Base-by-base conservation (phyloP, 805 yeast genomes). In the Starmerella gropengiesseri region DNA sequence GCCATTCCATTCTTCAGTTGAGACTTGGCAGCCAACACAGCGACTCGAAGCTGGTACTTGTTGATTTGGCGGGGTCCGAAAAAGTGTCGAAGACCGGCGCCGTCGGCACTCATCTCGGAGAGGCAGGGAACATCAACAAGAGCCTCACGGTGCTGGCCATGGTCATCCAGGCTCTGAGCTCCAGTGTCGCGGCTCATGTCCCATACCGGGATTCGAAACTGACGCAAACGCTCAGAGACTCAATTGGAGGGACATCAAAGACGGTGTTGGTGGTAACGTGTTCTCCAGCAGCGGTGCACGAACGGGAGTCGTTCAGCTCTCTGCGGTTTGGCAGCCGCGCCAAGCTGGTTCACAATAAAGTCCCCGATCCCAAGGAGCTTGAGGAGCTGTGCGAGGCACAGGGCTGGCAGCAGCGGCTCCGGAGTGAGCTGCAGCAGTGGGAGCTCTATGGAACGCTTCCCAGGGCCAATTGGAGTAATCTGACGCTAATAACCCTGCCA, bases 31-130 rank as follows among this genome's bases (percentile, higher is more conserved):
- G 27, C 18, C 36, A 22, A 5, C 30, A 23, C 16, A 25, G 18
- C 23, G 32, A 16, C 12, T 25, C 79, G 72, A 56, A 65, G 69
- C 65, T 85, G 45, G 78, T 76, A 52, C 60, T 85, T 23, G 87
- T 84, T 12, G 95, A 85, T 62, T 66, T 85, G 48, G 94, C 94
- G 0, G 94, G 94, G 4, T 77, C 87, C 18, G 95, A 86, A 59
- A 81, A 75, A 57, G 74, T 77, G 28, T 74, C 75, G 45, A 79
- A 77, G 50, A 75, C 89, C 0, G 87, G 89, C 2, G 87, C 86
- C 1, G 59, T 73, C 0, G 89, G 89, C 1, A 75, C 75, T 49
- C 68, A 77, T 1, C 62, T 81, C 5, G 85, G 83, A 56, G 95
- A 85, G 52, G 84, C 93, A 0, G 81, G 81, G 54, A 81, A 78